Percentiles rank a stretch among this genome's conserved stretches.
Evolutionary conservation across 495 filamentous ascomycete genomes (phyloP).

Genomic region (Neurospora sp.): DNA sequence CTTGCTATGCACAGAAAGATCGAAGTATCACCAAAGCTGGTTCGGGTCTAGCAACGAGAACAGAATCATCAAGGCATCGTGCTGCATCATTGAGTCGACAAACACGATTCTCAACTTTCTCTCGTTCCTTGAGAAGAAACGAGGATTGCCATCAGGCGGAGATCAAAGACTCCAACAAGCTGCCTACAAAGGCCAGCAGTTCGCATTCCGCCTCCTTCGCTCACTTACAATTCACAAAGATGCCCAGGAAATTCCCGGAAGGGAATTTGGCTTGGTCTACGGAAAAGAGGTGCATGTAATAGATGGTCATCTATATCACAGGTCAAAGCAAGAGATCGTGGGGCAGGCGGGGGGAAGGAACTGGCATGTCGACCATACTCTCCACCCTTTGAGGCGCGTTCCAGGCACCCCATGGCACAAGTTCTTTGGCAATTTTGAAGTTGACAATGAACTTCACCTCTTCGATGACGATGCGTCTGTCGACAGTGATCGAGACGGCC

Average conservation of each 20-base stretch:
- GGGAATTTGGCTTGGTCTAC: constrained; percentile 2
- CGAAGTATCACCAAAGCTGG: not conserved
- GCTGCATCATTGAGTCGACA: constrained; percentile 3
- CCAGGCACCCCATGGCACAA: constrained; percentile 13
- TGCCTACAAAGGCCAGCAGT: constrained; percentile 3
- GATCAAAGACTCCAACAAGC: constrained; percentile 5
- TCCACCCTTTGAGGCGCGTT: constrained; percentile 5
- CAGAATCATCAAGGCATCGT: constrained; percentile 1
- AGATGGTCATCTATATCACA: constrained; percentile 2
- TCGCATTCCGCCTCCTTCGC: constrained; percentile 1
- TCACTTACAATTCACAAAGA: constrained; percentile 3
- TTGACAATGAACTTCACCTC: not conserved
- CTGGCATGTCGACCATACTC: constrained; percentile 4
- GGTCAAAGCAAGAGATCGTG: not conserved
- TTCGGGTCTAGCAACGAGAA: not conserved
- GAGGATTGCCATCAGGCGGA: constrained; percentile 3
- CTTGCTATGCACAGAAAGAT: constrained; percentile 3
- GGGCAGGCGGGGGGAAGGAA: not conserved
- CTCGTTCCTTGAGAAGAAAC: not conserved
- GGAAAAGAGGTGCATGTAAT: constrained; percentile 2
- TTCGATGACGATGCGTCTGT: not conserved
- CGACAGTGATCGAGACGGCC: not conserved
- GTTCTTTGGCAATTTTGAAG: constrained; percentile 7
- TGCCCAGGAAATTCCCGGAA: constrained; percentile 5
- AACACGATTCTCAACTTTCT: constrained; percentile 8